Conservation (phyloP, 306 rosid genomes). For the Trifolium subterraneum region DNA sequence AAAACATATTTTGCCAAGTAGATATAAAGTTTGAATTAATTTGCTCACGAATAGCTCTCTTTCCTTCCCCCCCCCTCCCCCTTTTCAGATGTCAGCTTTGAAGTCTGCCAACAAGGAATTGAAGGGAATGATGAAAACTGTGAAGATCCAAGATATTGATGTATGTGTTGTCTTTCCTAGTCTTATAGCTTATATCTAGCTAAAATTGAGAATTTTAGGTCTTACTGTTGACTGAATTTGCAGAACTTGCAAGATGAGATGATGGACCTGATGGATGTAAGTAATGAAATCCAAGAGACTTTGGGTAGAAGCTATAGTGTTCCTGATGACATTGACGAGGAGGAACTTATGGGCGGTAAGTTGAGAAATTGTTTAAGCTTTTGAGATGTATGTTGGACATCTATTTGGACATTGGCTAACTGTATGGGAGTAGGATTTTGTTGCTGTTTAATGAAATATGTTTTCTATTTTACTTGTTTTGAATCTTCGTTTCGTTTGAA, state of each 20-base stretch:
- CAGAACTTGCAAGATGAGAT: slow-evolving; percentile 98
- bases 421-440: slow-evolving; percentile 10
- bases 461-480: slow-evolving; percentile 4
- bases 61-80: slow-evolving; percentile 20
- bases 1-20: slow-evolving; percentile 28
- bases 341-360: slow-evolving; percentile 98
- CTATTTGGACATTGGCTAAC: background rate
- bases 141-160: slow-evolving; percentile 94
- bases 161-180: slow-evolving; percentile 56
- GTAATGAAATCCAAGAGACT: slow-evolving; percentile 90
- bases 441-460: slow-evolving; percentile 8
- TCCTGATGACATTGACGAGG: slow-evolving; percentile 98
- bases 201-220: slow-evolving; percentile 17
- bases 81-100: slow-evolving; percentile 84
- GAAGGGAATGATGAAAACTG: slow-evolving; percentile 99
- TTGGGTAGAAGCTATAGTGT: slow-evolving; percentile 96
- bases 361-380: slow-evolving; percentile 27
- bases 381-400: slow-evolving; percentile 29
- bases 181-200: slow-evolving; percentile 35
- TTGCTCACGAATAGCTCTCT: slow-evolving; percentile 27
- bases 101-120: slow-evolving; percentile 96
- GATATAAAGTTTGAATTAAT: slow-evolving; percentile 2
- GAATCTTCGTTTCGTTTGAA: slow-evolving; percentile 14
- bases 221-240: slow-evolving; percentile 35
- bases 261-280: slow-evolving; percentile 99